These are phyloP conservation scores for Candida awuae DNA, from an alignment of 805 yeast genomes.

Conservation along the genomic window DNA sequence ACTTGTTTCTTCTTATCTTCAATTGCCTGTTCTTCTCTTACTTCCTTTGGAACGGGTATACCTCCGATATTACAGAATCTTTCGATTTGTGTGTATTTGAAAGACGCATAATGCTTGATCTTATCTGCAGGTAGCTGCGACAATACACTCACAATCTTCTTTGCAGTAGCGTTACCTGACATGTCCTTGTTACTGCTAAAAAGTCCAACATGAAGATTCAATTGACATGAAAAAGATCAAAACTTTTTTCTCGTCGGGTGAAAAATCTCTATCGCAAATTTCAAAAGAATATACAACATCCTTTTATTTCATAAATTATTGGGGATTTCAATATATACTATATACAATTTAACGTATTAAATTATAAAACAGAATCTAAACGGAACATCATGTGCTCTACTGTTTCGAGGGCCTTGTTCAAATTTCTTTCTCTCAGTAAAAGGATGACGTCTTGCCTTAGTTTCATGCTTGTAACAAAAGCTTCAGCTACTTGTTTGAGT, in stretches of 20 bases:
- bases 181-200: constrained; percentile 4
- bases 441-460: constrained; percentile 16
- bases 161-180: constrained; percentile 28
- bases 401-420: constrained; percentile 6
- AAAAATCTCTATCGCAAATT: too few relatives aligned
- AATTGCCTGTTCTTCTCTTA: constrained; percentile 26
- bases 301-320: too few relatives aligned
- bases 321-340: too few relatives aligned
- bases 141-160: constrained; percentile 47
- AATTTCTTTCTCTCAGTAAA: too few relatives aligned
- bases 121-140: constrained; percentile 64
- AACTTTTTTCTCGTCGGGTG: too few relatives aligned
- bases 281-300: too few relatives aligned
- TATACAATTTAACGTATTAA: too few relatives aligned
- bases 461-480: constrained; percentile 10
- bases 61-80: constrained; percentile 48
- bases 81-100: constrained; percentile 57
- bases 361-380: too few relatives aligned
- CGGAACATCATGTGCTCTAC: too few relatives aligned
- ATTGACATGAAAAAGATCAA: too few relatives aligned
- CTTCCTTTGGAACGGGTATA: constrained; percentile 31
- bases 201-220: too few relatives aligned
- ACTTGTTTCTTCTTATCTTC: constrained; percentile 32
- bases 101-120: constrained; percentile 59
- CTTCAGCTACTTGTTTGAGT: constrained; percentile 5